A percentile compares a stretch with the other conserved stretches of the same genome.
Evolutionary conservation across 345 rosid species (phyloP).

Genomic region (Erodium maritimum): DNA sequence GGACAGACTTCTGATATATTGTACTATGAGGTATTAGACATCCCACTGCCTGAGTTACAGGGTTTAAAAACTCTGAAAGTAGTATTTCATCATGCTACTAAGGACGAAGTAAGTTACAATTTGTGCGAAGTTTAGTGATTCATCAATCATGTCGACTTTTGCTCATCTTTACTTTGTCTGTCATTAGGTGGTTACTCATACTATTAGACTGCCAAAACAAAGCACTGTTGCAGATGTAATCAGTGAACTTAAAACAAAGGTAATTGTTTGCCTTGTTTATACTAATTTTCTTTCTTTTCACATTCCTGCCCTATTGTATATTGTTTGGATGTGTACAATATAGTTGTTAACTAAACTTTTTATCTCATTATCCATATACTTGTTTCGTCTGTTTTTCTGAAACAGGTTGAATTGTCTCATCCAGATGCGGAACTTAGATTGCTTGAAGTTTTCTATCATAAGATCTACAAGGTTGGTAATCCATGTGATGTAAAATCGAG

Average conservation of each 20-base stretch:
- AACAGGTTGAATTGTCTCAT: slow-evolving; percentile 85
- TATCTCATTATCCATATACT: too few relatives aligned
- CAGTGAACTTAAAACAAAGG: slow-evolving; percentile 82
- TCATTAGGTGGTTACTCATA: slow-evolving; percentile 69
- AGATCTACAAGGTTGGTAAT: slow-evolving; percentile 69
- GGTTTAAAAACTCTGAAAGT: slow-evolving; percentile 80
- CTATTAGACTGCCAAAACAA: slow-evolving; percentile 84
- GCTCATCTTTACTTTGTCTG: slow-evolving; percentile 1
- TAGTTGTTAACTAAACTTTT: too few relatives aligned
- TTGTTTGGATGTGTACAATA: too few relatives aligned
- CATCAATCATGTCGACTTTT: neutral
- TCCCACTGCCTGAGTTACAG: slow-evolving; percentile 94
- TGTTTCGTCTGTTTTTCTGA: slow-evolving; percentile 6
- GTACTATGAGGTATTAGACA: slow-evolving; percentile 90
- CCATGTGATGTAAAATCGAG: too few relatives aligned
- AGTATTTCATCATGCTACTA: slow-evolving; percentile 65
- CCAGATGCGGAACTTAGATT: slow-evolving; percentile 85
- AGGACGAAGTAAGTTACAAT: slow-evolving; percentile 63
- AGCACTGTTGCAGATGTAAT: slow-evolving; percentile 88
- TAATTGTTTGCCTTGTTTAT: slow-evolving; percentile 11
- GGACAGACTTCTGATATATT: slow-evolving; percentile 75
- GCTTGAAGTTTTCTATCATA: slow-evolving; percentile 88
- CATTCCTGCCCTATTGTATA: neutral
- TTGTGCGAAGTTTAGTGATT: slow-evolving; percentile 1
- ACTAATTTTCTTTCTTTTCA: neutral